Evolutionary conservation across 495 filamentous ascomycete species (phyloP).

Genomic region (Polyplosphaeria fusca): DNA sequence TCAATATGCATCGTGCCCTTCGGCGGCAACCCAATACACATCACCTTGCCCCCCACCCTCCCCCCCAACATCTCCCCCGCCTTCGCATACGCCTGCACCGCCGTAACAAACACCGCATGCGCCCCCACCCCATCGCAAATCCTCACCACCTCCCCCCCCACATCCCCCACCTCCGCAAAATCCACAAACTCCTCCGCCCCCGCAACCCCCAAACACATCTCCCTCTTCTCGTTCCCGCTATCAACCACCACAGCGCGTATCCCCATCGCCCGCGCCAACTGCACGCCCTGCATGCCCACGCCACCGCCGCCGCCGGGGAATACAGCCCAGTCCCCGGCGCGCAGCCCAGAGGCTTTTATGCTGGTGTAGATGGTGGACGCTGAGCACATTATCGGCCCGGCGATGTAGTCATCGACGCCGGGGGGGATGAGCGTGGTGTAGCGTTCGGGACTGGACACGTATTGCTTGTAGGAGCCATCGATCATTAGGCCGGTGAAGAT

Average conservation of each 20-base stretch:
- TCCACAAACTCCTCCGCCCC: constrained; percentile 37
- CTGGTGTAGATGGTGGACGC: constrained; percentile 45
- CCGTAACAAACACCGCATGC: constrained; percentile 37
- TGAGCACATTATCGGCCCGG: constrained; percentile 49
- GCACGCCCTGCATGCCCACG: constrained; percentile 45
- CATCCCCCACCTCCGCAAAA: constrained; percentile 27
- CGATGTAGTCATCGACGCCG: constrained; percentile 44
- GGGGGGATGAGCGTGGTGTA: constrained; percentile 47
- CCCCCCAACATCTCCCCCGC: constrained; percentile 14
- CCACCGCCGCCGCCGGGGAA: constrained; percentile 47
- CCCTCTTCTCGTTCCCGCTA: constrained; percentile 32
- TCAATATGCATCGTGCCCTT: constrained; percentile 25
- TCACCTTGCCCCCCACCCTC: constrained; percentile 31
- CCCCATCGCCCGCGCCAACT: constrained; percentile 42
- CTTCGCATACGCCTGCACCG: constrained; percentile 24
- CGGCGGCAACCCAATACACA: constrained; percentile 35
- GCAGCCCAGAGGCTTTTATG: constrained; percentile 41
- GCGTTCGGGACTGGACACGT: constrained; percentile 44
- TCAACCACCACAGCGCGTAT: constrained; percentile 34
- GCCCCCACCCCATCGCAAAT: constrained; percentile 34
- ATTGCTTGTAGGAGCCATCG: constrained; percentile 44
- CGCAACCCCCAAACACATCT: constrained; percentile 27
- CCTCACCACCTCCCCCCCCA: constrained; percentile 25
- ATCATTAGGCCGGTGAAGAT: constrained; percentile 39
- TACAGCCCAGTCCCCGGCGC: constrained; percentile 45